Evolutionary conservation across 1,139 yeast species (phyloP).

Genomic region (Saccharomycopsis crataegensis): DNA sequence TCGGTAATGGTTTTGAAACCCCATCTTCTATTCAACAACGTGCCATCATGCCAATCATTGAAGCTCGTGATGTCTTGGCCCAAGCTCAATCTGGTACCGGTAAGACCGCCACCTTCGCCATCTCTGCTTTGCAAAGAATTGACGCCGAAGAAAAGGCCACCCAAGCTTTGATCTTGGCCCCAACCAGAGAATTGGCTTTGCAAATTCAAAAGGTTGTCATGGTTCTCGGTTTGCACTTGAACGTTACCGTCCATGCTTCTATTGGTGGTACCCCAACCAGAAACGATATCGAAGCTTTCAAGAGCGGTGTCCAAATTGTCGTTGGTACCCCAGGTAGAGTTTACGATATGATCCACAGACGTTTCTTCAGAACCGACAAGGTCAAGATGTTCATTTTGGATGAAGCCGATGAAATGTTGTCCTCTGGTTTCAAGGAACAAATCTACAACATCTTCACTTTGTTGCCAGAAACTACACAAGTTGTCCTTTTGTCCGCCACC

Average conservation of each 20-base stretch:
- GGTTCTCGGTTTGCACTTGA: conserved; percentile 89
- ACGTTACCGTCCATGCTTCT: conserved; percentile 93
- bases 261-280: conserved; percentile 95
- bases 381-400: conserved; percentile 96
- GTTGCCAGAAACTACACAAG: conserved; percentile 93
- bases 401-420: conserved; percentile 98
- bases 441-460: conserved; percentile 93
- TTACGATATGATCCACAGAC: conserved; percentile 92
- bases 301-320: conserved; percentile 89
- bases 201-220: conserved; percentile 96
- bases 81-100: conserved; percentile 99
- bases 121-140: conserved; percentile 91
- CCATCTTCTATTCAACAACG: conserved; percentile 99
- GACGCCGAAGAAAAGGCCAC: conserved; percentile 63
- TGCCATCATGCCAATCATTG: conserved; percentile 94
- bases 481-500: conserved; percentile 93
- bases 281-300: conserved; percentile 89
- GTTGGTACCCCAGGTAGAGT: conserved; percentile 99
- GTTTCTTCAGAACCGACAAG: conserved; percentile 81
- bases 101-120: conserved; percentile 98
- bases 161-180: conserved; percentile 94
- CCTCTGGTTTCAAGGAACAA: conserved; percentile 96
- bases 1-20: conserved; percentile 95
- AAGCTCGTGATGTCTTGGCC: conserved; percentile 95
- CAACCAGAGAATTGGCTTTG: conserved; percentile 97